Base-by-base conservation (phyloP, 352 stramenopile genomes). In the Globisporangium paroecandrum region DNA sequence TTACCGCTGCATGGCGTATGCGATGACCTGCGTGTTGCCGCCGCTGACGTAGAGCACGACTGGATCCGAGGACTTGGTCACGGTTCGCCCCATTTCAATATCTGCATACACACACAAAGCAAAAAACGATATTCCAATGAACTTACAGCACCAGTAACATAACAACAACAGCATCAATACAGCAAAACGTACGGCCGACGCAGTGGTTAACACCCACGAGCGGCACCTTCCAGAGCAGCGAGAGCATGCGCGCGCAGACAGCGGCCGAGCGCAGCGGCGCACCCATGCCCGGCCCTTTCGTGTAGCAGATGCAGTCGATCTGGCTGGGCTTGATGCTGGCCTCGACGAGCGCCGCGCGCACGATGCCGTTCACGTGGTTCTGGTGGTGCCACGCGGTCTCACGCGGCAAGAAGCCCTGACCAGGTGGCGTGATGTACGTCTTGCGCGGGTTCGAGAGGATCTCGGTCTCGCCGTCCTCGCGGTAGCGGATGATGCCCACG, bases 301-400 rank as follows among this genome's bases (percentile, higher is more conserved):
- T 98, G 73, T 98, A 99, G 79, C 95, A 98, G 65, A 99, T 98
- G 64, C 80, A 92, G 73, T 98, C 87, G 46, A 99, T 75, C 55
- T 99, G 82, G 15, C 87, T 71, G 0, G 92, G 86, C 38, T 69
- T 78, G 34, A 98, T 51, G 20, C 88, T 88, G 5, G 98, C 97
- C 72, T 99, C 94, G 7, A 72, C 62, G 46, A 99, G 80, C n/a
- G 97, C 97, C 25, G 90, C 83, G 55, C 92, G 88, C 36, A 99
- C 93, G 56, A 99, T 87, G 59, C 89, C 86, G 20, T 99, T 89
- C 47, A 99, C 89, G 74, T 99, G 94, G 73, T 96, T 87, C 83
- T 99, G 97, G 84, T 99, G 98, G 85, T 99, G 98, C 91, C 90
- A 98, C 36, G 97, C 94, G 10, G 98, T 99, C 83, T 99, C 96